Conservation (phyloP, 2,329 filamentous ascomycete genomes). For the Exophiala viscosa region DNA sequence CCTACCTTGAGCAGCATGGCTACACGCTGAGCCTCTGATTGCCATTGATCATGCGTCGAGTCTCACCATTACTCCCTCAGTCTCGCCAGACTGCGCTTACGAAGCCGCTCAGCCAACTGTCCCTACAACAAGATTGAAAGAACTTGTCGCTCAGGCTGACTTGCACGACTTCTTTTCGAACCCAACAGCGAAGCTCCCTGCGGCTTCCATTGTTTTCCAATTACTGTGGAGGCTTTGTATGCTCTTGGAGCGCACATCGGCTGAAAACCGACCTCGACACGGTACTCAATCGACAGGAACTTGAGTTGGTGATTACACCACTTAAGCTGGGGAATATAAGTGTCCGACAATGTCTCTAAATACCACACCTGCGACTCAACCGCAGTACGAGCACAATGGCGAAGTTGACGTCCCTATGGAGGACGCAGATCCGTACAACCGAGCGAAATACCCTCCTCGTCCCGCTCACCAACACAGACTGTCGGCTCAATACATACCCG, state of each 20-base stretch:
- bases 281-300: not conserved
- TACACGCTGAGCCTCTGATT: slow-evolving; percentile 14
- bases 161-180: not conserved
- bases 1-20: slow-evolving; percentile 14
- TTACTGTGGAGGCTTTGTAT: too few species aligned
- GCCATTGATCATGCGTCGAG: slow-evolving; percentile 16
- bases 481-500: slow-evolving; percentile 66
- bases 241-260: not conserved
- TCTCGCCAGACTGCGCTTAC: slow-evolving; percentile 25
- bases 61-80: slow-evolving; percentile 12
- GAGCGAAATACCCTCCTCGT: slow-evolving; percentile 80
- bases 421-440: slow-evolving; percentile 79
- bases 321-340: not conserved
- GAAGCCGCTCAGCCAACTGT: slow-evolving; percentile 10
- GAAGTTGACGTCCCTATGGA: slow-evolving; percentile 82
- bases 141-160: not conserved
- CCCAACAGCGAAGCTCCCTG: not conserved
- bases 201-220: not conserved
- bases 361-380: slow-evolving; percentile 56
- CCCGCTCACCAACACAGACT: slow-evolving; percentile 73
- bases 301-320: not conserved
- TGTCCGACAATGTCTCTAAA: slow-evolving; percentile 47
- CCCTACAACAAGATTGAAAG: slow-evolving; percentile 9
- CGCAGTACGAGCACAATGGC: slow-evolving; percentile 62
- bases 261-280: slow-evolving; percentile 9